Evolutionary conservation across 2,329 filamentous ascomycete genomes (phyloP).

Genomic region (Mycosphaerella arachidis): DNA sequence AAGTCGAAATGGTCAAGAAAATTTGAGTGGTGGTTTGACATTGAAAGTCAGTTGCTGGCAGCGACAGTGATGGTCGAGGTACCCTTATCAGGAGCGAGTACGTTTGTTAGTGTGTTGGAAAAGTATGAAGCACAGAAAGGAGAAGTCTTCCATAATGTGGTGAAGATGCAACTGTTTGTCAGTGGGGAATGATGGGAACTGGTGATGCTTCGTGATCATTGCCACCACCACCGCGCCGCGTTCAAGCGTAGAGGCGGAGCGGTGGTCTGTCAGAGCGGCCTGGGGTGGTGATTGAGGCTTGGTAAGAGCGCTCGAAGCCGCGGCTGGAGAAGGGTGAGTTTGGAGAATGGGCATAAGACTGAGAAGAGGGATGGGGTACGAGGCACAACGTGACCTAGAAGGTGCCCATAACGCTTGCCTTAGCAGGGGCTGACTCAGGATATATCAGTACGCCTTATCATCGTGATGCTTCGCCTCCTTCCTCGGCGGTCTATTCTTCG

Average conservation of each 20-base stretch:
- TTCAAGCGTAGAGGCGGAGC: not conserved
- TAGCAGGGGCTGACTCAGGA: not conserved
- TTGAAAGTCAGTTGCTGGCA: not conserved
- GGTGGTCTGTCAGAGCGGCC: not conserved
- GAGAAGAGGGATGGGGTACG: not conserved
- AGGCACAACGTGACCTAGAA: not conserved
- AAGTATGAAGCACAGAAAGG: not conserved
- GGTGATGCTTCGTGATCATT: not conserved
- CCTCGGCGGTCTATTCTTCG: not conserved
- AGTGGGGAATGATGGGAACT: not conserved
- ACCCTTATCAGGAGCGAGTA: not conserved
- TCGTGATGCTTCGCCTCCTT: not conserved
- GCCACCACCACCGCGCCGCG: not conserved
- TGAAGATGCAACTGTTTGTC: not conserved
- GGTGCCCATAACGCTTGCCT: not conserved
- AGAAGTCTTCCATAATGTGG: not conserved
- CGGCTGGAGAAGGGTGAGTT: not conserved
- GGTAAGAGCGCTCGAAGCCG: not conserved
- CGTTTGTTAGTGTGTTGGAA: not conserved
- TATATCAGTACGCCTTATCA: not conserved
- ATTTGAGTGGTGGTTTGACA: not conserved
- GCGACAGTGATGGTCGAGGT: not conserved
- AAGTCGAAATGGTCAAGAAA: not conserved
- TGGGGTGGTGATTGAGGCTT: not conserved
- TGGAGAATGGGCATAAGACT: not conserved